These are phyloP conservation scores for Kwoniella dendrophila DNA, from an alignment of 768 basidiomycete genomes.

Conservation along the genomic window DNA sequence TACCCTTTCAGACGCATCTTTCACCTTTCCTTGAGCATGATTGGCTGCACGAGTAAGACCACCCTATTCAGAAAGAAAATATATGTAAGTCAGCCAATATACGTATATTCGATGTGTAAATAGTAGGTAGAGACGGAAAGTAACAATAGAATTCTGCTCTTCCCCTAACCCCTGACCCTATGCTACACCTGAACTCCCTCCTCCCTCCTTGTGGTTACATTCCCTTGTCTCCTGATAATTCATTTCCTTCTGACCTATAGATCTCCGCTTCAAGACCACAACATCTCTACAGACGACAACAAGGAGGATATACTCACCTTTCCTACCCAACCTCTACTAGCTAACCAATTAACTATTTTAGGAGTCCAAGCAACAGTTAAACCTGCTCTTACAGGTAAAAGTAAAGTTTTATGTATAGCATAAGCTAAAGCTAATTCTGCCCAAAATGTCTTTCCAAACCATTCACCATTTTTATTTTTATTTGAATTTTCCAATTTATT, in stretches of 20 bases:
- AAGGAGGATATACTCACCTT: constrained; percentile 38
- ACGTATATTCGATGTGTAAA: not conserved
- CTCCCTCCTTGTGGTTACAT: not conserved
- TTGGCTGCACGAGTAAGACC: constrained; percentile 35
- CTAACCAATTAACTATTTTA: constrained; percentile 79
- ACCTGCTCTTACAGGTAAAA: constrained; percentile 85
- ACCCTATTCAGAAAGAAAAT: constrained; percentile 20
- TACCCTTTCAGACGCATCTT: constrained; percentile 24
- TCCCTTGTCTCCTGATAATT: not conserved
- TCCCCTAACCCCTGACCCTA: not conserved
- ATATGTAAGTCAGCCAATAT: not conserved
- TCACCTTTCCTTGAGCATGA: constrained; percentile 38
- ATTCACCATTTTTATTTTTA: constrained; percentile 15
- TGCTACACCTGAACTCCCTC: not conserved
- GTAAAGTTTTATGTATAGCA: constrained; percentile 90
- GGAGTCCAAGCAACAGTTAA: constrained; percentile 85
- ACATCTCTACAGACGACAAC: not conserved
- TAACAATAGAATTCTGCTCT: not conserved
- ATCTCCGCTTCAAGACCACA: not conserved
- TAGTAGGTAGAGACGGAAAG: not conserved
- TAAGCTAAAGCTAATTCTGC: constrained; percentile 93
- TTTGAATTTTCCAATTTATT: not conserved
- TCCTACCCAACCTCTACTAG: constrained; percentile 73
- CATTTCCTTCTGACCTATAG: not conserved
- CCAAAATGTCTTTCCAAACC: constrained; percentile 68